phyloP scores from a whole-genome alignment of 805 yeast genomes.

The Debaryomyces castellii region DNA sequence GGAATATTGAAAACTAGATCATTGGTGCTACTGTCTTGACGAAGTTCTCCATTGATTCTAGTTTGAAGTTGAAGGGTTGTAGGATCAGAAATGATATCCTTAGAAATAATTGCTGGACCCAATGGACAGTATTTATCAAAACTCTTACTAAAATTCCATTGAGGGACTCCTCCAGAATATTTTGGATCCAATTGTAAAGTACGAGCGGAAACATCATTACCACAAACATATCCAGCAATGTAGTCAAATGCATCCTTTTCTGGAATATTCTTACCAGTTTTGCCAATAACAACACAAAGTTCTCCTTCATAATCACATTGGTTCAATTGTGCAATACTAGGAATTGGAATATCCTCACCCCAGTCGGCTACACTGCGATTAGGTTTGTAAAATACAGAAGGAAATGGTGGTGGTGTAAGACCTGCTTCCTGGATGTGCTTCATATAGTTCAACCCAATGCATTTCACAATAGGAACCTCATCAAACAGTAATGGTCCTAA shows the following conservation, averaged over 20 bases:
- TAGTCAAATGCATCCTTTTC: slow-evolving; percentile 44
- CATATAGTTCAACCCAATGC: slow-evolving; percentile 53
- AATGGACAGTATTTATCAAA: slow-evolving; percentile 58
- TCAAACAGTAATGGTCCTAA: slow-evolving; percentile 10
- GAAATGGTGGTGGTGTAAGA: slow-evolving; percentile 44
- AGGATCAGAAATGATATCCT: slow-evolving; percentile 31
- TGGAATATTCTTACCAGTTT: slow-evolving; percentile 43
- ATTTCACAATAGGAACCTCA: slow-evolving; percentile 32
- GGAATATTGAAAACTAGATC: slow-evolving; percentile 52
- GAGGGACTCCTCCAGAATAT: slow-evolving; percentile 37
- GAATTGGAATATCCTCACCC: slow-evolving; percentile 41
- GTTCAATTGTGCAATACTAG: slow-evolving; percentile 34
- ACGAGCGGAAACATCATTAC: slow-evolving; percentile 57
- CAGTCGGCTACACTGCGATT: slow-evolving; percentile 46
- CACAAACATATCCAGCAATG: slow-evolving; percentile 52
- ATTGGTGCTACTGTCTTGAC: slow-evolving; percentile 45
- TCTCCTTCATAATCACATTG: slow-evolving; percentile 56
- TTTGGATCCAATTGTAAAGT: slow-evolving; percentile 42
- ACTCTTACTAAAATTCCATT: slow-evolving; percentile 52
- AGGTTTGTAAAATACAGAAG: slow-evolving; percentile 55
- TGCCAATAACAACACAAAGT: slow-evolving; percentile 53
- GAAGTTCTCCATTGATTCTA: slow-evolving; percentile 45
- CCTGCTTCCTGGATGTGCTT: slow-evolving; percentile 42
- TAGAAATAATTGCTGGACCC: slow-evolving; percentile 52
- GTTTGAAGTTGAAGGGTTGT: slow-evolving; percentile 33